Percentiles rank a stretch among this genome's conserved stretches.
Conservation (phyloP, 2,329 filamentous ascomycete species). For the Aspergillus aculeatus region DNA sequence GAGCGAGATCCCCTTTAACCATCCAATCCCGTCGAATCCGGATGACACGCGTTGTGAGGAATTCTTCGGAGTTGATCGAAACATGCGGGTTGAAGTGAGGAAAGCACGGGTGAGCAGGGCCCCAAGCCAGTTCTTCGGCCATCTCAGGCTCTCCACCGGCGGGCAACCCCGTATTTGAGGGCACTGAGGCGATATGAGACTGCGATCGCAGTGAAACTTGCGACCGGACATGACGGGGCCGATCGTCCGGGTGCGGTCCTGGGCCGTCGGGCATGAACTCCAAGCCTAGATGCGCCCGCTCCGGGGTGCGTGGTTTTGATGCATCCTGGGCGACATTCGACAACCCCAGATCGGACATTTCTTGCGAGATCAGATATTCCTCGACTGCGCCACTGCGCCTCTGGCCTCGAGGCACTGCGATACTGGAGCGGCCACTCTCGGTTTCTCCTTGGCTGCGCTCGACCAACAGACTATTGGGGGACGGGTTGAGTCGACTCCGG, state of each 20-base stretch:
- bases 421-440: conserved; percentile 53
- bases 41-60: conserved; percentile 80
- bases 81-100: conserved; percentile 93
- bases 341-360: conserved; percentile 28
- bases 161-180: conserved; percentile 36
- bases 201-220: conserved; percentile 43
- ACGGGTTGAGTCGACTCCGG: conserved; percentile 52
- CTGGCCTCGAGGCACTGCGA: conserved; percentile 50
- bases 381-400: conserved; percentile 35
- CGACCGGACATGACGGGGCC: conserved; percentile 41
- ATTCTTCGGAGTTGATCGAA: conserved; percentile 70
- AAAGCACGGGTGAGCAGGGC: conserved; percentile 88
- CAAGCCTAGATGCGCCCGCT: conserved; percentile 30
- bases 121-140: conserved; percentile 78
- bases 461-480: conserved; percentile 47
- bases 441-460: conserved; percentile 48
- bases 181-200: conserved; percentile 40
- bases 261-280: conserved; percentile 18
- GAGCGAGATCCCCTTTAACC: conserved; percentile 81
- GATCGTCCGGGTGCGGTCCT: conserved; percentile 22
- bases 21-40: conserved; percentile 91
- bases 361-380: conserved; percentile 21
- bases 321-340: conserved; percentile 27
- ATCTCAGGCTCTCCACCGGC: conserved; percentile 52
- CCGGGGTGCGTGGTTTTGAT: conserved; percentile 30